These are phyloP conservation scores for Stephania cephalantha DNA, from an alignment of 164 flowering plant species.

Conservation along the genomic window DNA sequence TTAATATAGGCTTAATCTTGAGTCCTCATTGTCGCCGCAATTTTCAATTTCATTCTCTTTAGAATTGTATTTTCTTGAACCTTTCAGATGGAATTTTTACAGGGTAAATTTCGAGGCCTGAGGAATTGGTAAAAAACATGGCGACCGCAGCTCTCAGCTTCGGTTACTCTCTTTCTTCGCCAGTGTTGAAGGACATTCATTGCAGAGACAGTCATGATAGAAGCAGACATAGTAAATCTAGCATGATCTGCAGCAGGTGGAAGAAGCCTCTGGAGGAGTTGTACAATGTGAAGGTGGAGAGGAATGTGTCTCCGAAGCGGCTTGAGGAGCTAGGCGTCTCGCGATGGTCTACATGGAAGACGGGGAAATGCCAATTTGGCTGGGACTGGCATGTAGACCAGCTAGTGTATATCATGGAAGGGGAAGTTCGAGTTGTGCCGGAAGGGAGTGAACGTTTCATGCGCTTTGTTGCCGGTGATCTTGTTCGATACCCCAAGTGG, in stretches of 20 bases:
- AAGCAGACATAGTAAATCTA: conserved; percentile 5
- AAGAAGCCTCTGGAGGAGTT: conserved; percentile 67
- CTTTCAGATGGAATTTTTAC: background rate
- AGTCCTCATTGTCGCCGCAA: background rate
- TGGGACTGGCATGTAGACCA: conserved; percentile 93
- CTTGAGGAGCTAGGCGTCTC: conserved; percentile 57
- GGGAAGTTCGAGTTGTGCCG: conserved; percentile 80
- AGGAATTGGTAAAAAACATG: conserved; percentile 6
- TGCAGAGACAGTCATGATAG: too few relatives aligned
- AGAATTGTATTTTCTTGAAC: background rate
- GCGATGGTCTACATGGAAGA: conserved; percentile 75
- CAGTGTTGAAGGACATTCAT: background rate
- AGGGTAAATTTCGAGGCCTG: background rate
- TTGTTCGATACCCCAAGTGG: conserved; percentile 60
- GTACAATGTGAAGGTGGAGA: conserved; percentile 60
- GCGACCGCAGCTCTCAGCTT: conserved; percentile 11
- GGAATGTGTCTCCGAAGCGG: conserved; percentile 43
- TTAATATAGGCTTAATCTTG: background rate
- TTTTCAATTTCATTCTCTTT: background rate
- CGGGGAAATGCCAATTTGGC: conserved; percentile 56
- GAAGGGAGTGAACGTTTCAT: conserved; percentile 59
- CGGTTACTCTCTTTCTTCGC: conserved; percentile 5
- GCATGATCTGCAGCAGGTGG: conserved; percentile 30
- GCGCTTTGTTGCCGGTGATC: conserved; percentile 71
- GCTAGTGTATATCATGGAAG: conserved; percentile 71